Base-by-base conservation (phyloP, 106 monocot species). In the Hemerocallis citrina region DNA sequence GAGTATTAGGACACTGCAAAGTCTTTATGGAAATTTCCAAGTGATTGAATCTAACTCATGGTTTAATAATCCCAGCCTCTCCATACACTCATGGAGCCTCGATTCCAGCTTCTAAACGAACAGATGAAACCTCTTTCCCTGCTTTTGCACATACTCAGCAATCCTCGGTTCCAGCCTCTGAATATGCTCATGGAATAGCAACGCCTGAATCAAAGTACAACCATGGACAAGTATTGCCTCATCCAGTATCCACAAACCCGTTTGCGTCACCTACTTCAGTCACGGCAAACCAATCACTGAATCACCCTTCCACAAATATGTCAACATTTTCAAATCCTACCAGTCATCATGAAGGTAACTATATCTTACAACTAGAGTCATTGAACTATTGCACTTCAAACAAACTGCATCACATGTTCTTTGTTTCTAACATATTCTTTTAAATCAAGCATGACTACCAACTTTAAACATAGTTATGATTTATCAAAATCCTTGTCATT, bases 311-410 rank as follows among this genome's bases (percentile, higher is more conserved):
- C 5, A 32, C 10, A 33, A 55, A 2, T 10, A 10, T 27, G 4
- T 50, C 50, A 50, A 13, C 47, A 21, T 9, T 27, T 16, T 22
- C 27, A 20, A 3, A 34, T 22, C 27, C 58, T 25, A 41, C 58
- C 11, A 65, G 24, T 35, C 48, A 59, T 59, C 38, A 51, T 43
- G 42, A 29, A 74, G 39, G 60, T 60, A 38, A 25, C 1, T 28
- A 38, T 13, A 59, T 22, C 23, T 39, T 11, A 47, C 47, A 47
- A 22, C 47, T 47, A n/a, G n/a, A n/a, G n/a, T n/a, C n/a, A n/a
- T n/a, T n/a, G n/a, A n/a, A n/a, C n/a, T n/a, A n/a, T n/a, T n/a
- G n/a, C n/a, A n/a, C n/a, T n/a, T n/a, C n/a, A n/a, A n/a, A n/a
- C n/a, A n/a, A n/a, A n/a, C n/a, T n/a, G n/a, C n/a, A n/a, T n/a